These are phyloP conservation scores for Fusarium verrucosum DNA, from an alignment of 2,329 filamentous ascomycete genomes.

Conservation along the genomic window DNA sequence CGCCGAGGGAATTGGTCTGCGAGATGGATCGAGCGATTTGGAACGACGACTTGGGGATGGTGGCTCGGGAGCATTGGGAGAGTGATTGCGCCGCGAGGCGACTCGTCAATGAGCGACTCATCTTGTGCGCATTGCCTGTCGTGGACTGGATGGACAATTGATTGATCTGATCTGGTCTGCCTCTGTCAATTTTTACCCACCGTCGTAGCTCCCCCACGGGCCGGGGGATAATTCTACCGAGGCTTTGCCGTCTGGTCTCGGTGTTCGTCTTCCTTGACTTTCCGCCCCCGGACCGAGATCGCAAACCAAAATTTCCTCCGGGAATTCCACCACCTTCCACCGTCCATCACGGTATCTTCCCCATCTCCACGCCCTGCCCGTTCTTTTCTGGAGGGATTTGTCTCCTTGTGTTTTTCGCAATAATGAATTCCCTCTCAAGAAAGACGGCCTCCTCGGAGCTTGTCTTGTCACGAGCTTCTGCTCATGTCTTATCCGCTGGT, in stretches of 20 bases:
- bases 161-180: slow-evolving; percentile 16
- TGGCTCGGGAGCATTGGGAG: slow-evolving; percentile 41
- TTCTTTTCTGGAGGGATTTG: slow-evolving; percentile 45
- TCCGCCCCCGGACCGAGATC: slow-evolving; percentile 50
- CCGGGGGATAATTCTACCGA: slow-evolving; percentile 40
- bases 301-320: slow-evolving; percentile 53
- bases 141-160: slow-evolving; percentile 13
- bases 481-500: slow-evolving; percentile 52
- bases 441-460: slow-evolving; percentile 55
- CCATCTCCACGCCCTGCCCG: slow-evolving; percentile 41
- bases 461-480: slow-evolving; percentile 54
- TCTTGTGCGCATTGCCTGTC: slow-evolving; percentile 48
- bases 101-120: slow-evolving; percentile 56
- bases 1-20: slow-evolving; percentile 49
- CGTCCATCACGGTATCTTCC: slow-evolving; percentile 29
- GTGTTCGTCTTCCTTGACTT: slow-evolving; percentile 46
- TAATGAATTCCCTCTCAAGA: slow-evolving; percentile 59
- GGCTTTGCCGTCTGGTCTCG: slow-evolving; percentile 49
- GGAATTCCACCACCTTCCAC: slow-evolving; percentile 46
- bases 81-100: slow-evolving; percentile 56
- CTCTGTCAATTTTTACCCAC: slow-evolving; percentile 43
- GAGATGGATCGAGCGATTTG: slow-evolving; percentile 51
- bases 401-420: slow-evolving; percentile 43
- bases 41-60: slow-evolving; percentile 33
- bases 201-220: slow-evolving; percentile 15